Conservation (phyloP, 371 early-diverging fungal species). For the Mucor ambiguus region DNA sequence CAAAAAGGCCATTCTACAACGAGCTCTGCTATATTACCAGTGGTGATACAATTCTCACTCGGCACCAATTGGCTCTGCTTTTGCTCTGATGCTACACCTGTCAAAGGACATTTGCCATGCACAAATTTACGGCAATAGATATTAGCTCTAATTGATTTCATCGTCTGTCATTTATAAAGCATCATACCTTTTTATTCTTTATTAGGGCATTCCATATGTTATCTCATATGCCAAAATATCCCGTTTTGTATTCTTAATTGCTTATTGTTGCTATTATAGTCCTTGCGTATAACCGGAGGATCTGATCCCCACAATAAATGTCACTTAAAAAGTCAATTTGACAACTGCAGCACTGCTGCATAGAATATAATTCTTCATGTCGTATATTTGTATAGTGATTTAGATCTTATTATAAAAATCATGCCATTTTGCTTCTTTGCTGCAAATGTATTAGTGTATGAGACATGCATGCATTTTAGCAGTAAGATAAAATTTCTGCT, state of each 20-base stretch:
- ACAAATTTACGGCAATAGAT: neutral
- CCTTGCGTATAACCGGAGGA: neutral
- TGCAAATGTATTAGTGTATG: no score
- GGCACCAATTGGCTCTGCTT: neutral
- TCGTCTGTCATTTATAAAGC: neutral
- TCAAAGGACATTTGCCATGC: conserved; percentile 1
- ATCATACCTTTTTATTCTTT: neutral
- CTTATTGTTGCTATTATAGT: neutral
- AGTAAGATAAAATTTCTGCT: no score
- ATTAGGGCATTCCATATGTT: neutral
- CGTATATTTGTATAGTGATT: no score
- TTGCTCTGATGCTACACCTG: neutral
- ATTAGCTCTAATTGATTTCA: conserved; percentile 5
- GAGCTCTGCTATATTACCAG: neutral
- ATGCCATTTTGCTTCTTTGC: no score
- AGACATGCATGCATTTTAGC: no score
- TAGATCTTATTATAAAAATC: no score
- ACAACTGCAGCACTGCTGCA: neutral
- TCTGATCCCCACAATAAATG: neutral
- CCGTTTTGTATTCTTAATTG: neutral
- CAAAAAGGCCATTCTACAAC: neutral
- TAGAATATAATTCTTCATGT: no score
- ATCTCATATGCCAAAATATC: neutral
- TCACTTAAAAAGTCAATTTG: neutral
- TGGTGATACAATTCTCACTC: neutral